Conservation (phyloP, 805 yeast species). For the Saturnispora kantuleensis region DNA sequence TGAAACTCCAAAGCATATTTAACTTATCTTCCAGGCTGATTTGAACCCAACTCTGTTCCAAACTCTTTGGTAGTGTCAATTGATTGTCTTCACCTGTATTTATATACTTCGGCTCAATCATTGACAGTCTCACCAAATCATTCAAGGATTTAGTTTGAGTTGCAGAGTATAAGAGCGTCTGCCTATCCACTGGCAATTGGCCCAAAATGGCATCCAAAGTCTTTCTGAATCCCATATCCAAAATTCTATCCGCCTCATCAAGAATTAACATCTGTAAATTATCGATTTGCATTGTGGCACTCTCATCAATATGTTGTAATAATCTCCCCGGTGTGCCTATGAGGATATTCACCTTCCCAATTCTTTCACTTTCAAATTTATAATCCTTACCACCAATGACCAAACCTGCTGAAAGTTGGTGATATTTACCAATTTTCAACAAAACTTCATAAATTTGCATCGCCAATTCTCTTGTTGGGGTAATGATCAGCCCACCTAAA, state of each 20-base stretch:
- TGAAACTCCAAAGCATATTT: constrained; percentile 76
- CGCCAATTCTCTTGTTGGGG: constrained; percentile 89
- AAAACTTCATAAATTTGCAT: constrained; percentile 85
- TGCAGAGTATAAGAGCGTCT: constrained; percentile 78
- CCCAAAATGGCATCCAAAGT: constrained; percentile 72
- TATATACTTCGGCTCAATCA: constrained; percentile 52
- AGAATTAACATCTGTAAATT: constrained; percentile 71
- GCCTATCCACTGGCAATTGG: constrained; percentile 71
- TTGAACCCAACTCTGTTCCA: constrained; percentile 75
- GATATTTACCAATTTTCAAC: constrained; percentile 66
- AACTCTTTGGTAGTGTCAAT: constrained; percentile 59
- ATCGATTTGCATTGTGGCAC: constrained; percentile 65
- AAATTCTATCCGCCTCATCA: constrained; percentile 88
- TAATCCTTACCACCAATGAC: constrained; percentile 93
- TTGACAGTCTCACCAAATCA: constrained; percentile 73
- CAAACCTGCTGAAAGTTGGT: constrained; percentile 75
- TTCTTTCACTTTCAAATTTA: constrained; percentile 69
- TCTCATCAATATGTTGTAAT: constrained; percentile 84
- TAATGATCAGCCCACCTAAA: constrained; percentile 77
- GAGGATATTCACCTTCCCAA: constrained; percentile 67
- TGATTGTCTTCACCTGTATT: constrained; percentile 31
- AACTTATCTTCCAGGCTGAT: constrained; percentile 71
- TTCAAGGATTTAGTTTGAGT: constrained; percentile 77
- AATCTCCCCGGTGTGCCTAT: constrained; percentile 91
- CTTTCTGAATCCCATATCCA: constrained; percentile 87